These are phyloP conservation scores for Luffa acutangula DNA, from an alignment of 306 rosid species.

Conservation along the genomic window DNA sequence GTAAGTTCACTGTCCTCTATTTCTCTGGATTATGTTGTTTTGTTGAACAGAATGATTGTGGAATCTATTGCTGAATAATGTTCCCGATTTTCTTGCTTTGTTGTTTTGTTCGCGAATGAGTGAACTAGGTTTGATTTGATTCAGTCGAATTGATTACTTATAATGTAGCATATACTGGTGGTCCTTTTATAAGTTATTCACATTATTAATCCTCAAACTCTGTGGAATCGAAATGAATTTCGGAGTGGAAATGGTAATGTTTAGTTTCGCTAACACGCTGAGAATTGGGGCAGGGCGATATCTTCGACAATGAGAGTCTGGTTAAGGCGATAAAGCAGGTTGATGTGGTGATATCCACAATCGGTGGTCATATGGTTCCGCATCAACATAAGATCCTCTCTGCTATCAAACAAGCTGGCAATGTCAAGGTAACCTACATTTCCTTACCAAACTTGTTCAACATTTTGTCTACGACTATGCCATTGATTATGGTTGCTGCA, in stretches of 20 bases:
- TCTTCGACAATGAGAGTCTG: constrained; percentile 19
- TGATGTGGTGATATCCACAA: constrained; percentile 29
- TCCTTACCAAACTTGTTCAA: not conserved
- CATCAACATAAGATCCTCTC: constrained; percentile 22
- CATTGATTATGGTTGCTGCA: not conserved
- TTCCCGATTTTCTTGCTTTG: not conserved
- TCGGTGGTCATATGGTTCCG: constrained; percentile 11
- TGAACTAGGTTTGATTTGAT: not conserved
- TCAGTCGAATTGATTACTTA: not conserved
- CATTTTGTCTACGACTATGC: not conserved
- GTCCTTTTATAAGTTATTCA: not conserved
- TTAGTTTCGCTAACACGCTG: not conserved
- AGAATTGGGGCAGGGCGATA: constrained; percentile 17
- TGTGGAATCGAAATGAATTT: not conserved
- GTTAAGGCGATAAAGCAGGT: constrained; percentile 32
- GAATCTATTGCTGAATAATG: not conserved
- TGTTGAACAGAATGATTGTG: not conserved
- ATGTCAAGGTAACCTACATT: constrained; percentile 21
- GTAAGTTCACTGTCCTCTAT: not conserved
- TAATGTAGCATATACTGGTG: not conserved
- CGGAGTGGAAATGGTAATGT: not conserved
- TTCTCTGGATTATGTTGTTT: not conserved
- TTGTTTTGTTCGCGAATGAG: not conserved
- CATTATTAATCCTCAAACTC: not conserved
- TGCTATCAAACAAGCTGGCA: constrained; percentile 34